These are phyloP conservation scores for Colletotrichum endophyticum DNA, from an alignment of 2,329 filamentous ascomycete genomes.

Conservation along the genomic window DNA sequence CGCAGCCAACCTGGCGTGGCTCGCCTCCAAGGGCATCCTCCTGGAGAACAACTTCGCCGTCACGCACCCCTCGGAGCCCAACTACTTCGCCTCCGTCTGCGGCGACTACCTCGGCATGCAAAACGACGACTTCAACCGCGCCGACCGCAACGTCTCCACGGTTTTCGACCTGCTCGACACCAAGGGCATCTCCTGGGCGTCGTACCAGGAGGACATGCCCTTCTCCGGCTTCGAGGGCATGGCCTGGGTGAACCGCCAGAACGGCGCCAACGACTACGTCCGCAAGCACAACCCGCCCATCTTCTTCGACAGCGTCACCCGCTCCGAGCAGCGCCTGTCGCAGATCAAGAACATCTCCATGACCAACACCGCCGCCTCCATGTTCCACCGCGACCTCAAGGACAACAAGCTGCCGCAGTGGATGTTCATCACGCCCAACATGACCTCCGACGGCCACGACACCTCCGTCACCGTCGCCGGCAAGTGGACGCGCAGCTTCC, in stretches of 20 bases:
- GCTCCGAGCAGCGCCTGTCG: conserved; percentile 62
- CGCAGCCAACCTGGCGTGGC: conserved; percentile 28
- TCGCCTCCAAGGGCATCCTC: conserved; percentile 33
- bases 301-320: conserved; percentile 69
- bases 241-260: conserved; percentile 67
- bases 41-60: conserved; percentile 49
- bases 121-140: conserved; percentile 64
- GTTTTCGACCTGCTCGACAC: conserved; percentile 72
- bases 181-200: conserved; percentile 68
- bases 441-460: conserved; percentile 80
- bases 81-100: conserved; percentile 66
- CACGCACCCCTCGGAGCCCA: conserved; percentile 73
- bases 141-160: conserved; percentile 67
- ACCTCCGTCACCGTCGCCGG: conserved; percentile 72
- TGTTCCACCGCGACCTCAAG: conserved; percentile 72
- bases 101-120: conserved; percentile 70
- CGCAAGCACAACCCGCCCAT: conserved; percentile 79
- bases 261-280: conserved; percentile 75
- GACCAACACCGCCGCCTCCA: conserved; percentile 44
- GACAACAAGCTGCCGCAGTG: conserved; percentile 71
- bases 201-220: conserved; percentile 81
- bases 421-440: conserved; percentile 76
- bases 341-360: conserved; percentile 74
- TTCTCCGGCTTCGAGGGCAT: conserved; percentile 74
- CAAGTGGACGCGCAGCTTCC: conserved; percentile 69